Conservation (phyloP, 257 asterid genomes). For the Salvia miltiorrhiza region DNA sequence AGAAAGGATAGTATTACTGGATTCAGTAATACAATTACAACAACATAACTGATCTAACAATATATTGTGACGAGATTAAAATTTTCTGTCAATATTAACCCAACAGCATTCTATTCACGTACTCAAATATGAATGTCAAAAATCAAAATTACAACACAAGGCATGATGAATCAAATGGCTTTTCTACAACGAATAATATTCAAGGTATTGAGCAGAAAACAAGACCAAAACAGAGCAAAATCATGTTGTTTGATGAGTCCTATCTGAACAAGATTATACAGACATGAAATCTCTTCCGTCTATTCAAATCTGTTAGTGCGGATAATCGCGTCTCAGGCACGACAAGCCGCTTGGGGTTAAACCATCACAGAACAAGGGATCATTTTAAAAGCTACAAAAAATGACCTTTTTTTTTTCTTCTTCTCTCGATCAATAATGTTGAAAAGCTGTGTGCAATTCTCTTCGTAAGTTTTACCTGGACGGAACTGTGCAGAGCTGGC, state of each 20-base stretch:
- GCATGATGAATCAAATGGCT: background rate
- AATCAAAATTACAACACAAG: background rate
- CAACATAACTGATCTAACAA: no score
- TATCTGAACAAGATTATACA: background rate
- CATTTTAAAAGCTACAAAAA: conserved; percentile 19
- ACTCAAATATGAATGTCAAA: background rate
- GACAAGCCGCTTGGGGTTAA: background rate
- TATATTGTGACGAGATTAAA: no score
- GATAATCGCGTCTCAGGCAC: background rate
- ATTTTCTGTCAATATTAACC: no score
- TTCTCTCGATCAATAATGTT: background rate
- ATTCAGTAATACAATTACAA: no score
- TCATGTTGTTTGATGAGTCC: background rate
- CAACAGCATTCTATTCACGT: no score
- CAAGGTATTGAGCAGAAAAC: background rate
- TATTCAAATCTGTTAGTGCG: background rate
- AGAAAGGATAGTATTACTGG: no score
- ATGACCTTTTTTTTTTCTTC: background rate
- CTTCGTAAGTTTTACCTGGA: conserved; percentile 22
- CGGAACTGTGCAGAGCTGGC: conserved; percentile 73
- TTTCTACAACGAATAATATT: background rate
- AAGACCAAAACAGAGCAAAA: background rate
- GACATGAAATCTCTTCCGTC: background rate
- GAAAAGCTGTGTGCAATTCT: background rate
- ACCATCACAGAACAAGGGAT: conserved; percentile 8